phyloP scores from a whole-genome alignment of 441 rosid genomes.

The Bocquillonia castaneifolia region DNA sequence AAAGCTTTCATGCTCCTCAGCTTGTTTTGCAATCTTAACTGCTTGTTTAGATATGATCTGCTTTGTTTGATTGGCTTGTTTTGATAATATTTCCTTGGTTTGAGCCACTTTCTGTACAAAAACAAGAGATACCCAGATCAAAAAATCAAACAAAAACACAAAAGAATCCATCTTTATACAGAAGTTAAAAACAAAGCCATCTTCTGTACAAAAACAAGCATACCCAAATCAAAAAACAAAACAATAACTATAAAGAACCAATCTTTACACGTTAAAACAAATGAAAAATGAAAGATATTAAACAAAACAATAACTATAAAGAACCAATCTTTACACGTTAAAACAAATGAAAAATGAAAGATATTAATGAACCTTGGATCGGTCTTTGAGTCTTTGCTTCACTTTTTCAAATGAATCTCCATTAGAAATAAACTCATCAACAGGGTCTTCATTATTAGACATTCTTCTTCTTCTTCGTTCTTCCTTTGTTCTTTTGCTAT shows the following conservation, averaged over 20 bases:
- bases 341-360: background rate
- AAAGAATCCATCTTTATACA: constrained; percentile 40
- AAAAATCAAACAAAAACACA: constrained; percentile 11
- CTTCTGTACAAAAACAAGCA: constrained; percentile 28
- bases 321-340: constrained; percentile 3
- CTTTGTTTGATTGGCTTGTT: constrained; percentile 71
- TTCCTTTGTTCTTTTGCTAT: background rate
- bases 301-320: too few relatives aligned
- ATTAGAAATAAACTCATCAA: constrained; percentile 35
- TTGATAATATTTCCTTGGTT: constrained; percentile 72
- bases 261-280: background rate
- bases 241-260: constrained; percentile 5
- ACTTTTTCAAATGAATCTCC: constrained; percentile 39
- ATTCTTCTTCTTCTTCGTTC: constrained; percentile 19
- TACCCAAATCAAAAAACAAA: constrained; percentile 4
- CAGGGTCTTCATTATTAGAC: constrained; percentile 42
- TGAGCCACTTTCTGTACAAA: constrained; percentile 58
- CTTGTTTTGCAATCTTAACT: constrained; percentile 86
- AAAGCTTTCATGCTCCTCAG: constrained; percentile 82
- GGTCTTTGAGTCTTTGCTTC: constrained; percentile 52
- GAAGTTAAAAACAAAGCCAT: too few relatives aligned
- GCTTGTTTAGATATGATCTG: constrained; percentile 86
- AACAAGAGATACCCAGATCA: constrained; percentile 23
- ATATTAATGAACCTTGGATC: constrained; percentile 55
- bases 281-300: background rate